Evolutionary conservation across 2,329 filamentous ascomycete species (phyloP).

Genomic region (Botrytis deweyae): DNA sequence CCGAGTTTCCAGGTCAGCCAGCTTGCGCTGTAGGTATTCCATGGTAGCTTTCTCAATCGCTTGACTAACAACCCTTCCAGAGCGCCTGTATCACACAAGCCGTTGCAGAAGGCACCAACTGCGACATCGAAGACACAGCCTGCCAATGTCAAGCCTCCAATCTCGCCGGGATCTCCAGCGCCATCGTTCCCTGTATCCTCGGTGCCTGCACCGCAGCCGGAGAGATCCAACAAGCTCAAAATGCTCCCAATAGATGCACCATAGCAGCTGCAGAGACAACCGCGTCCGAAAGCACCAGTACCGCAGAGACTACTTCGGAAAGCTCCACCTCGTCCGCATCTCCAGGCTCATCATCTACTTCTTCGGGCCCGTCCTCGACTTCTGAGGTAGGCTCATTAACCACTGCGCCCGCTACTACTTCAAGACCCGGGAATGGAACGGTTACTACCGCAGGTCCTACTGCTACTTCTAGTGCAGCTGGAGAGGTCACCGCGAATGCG

Average conservation of each 20-base stretch:
- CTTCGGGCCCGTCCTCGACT: background rate
- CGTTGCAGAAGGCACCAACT: constrained; percentile 1
- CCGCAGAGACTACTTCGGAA: background rate
- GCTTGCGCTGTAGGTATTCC: background rate
- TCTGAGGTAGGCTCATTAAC: background rate
- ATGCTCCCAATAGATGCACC: background rate
- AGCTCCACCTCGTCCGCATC: constrained; percentile 5
- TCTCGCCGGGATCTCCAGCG: background rate
- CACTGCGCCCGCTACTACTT: background rate
- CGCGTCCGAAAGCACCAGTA: background rate
- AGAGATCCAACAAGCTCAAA: background rate
- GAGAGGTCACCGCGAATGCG: background rate
- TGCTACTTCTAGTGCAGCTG: background rate
- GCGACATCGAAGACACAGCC: constrained; percentile 6
- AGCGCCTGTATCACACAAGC: constrained; percentile 6
- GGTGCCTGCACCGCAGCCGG: background rate
- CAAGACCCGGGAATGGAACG: background rate
- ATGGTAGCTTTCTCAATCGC: background rate
- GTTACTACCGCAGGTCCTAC: background rate
- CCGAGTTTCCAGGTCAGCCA: constrained; percentile 4
- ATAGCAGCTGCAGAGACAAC: background rate
- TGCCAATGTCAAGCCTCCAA: constrained; percentile 12
- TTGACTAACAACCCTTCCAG: background rate
- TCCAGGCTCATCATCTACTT: background rate
- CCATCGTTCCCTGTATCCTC: background rate